Evolutionary conservation across 2,329 filamentous ascomycete species (phyloP).

Genomic region (Fusarium sp.): DNA sequence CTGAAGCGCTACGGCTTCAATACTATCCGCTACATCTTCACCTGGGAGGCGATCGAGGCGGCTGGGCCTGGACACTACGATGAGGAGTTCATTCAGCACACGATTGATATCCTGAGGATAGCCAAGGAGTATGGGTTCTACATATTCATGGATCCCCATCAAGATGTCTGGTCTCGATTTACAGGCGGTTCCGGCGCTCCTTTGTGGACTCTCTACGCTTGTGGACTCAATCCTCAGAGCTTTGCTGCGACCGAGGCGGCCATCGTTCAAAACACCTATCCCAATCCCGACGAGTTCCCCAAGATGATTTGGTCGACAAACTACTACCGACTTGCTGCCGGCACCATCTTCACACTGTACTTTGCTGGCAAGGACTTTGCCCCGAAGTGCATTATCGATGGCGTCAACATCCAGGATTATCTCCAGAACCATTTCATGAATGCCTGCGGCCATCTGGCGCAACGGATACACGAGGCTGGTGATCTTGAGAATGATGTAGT

Average conservation of each 20-base stretch:
- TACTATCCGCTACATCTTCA: constrained; percentile 95
- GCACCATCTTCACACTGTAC: constrained; percentile 94
- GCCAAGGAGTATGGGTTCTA: constrained; percentile 95
- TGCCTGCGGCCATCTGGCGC: constrained; percentile 84
- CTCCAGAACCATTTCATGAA: constrained; percentile 87
- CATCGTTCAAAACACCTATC: constrained; percentile 93
- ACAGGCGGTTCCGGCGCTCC: constrained; percentile 95
- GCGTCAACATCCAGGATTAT: constrained; percentile 96
- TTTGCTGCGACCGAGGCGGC: constrained; percentile 92
- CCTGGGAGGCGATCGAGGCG: constrained; percentile 98
- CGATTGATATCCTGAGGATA: constrained; percentile 83
- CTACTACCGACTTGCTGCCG: constrained; percentile 86
- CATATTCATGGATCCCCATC: constrained; percentile 98
- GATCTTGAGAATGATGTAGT: constrained; percentile 88
- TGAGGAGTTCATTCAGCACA: constrained; percentile 92
- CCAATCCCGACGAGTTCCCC: constrained; percentile 85
- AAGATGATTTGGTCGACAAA: constrained; percentile 99
- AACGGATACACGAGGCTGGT: constrained; percentile 88
- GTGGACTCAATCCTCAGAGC: constrained; percentile 86
- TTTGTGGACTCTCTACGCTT: constrained; percentile 97
- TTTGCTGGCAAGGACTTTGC: constrained; percentile 93
- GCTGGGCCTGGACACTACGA: constrained; percentile 92
- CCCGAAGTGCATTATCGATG: constrained; percentile 94
- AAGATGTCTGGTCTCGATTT: constrained; percentile 98
- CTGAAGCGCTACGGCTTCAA: constrained; percentile 94